These are phyloP conservation scores for Beverwykella pulmonaria DNA, from an alignment of 495 filamentous ascomycete species.

Conservation along the genomic window DNA sequence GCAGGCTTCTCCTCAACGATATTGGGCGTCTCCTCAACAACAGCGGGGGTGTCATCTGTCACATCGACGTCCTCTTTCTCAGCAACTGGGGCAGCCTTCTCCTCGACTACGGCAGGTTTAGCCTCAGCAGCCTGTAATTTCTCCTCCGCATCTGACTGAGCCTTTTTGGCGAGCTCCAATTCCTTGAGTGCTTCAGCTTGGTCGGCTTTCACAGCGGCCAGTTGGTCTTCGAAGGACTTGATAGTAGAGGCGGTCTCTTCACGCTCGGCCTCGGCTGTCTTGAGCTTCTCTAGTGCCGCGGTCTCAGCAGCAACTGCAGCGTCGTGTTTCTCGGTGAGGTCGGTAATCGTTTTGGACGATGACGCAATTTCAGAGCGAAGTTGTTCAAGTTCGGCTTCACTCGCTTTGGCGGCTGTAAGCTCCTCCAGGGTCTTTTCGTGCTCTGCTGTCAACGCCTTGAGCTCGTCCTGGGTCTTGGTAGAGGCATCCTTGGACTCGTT, in stretches of 20 bases:
- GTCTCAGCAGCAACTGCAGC: not conserved
- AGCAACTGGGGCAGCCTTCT: conserved; percentile 3
- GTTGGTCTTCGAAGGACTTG: not conserved
- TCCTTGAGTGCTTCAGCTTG: conserved; percentile 2
- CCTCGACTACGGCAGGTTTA: not conserved
- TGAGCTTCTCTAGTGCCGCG: not conserved
- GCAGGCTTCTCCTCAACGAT: not conserved
- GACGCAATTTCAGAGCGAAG: not conserved
- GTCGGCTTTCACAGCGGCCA: not conserved
- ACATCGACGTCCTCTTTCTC: not conserved
- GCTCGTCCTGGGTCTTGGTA: not conserved
- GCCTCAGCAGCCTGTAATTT: not conserved
- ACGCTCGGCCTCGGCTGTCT: not conserved
- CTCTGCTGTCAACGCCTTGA: not conserved
- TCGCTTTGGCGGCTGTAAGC: conserved; percentile 49
- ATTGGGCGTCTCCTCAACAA: too few relatives aligned
- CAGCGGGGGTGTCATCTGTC: not conserved
- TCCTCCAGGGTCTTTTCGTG: conserved; percentile 12
- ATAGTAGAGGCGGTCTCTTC: not conserved
- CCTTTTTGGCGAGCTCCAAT: not conserved
- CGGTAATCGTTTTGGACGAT: not conserved
- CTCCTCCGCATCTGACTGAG: conserved; percentile 5
- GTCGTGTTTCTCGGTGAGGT: not conserved
- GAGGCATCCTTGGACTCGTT: conserved; percentile 4
- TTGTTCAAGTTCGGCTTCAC: conserved; percentile 35